Evolutionary conservation across 2,329 filamentous ascomycete genomes (phyloP).

Genomic region (Colletotrichum sp.): DNA sequence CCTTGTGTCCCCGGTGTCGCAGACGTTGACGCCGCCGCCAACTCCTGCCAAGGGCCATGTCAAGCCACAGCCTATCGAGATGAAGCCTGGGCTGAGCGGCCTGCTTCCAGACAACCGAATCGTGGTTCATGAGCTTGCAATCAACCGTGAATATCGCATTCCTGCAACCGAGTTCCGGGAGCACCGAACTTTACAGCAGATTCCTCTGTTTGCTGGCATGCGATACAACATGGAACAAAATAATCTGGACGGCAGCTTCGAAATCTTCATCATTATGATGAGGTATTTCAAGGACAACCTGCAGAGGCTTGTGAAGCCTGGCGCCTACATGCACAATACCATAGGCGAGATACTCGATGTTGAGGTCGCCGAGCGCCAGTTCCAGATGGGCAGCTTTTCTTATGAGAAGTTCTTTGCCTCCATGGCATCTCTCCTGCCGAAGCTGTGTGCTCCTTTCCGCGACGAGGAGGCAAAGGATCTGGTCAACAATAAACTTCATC

Average conservation of each 20-base stretch:
- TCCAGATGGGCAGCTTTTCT: constrained; percentile 74
- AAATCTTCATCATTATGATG: constrained; percentile 73
- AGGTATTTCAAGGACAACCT: constrained; percentile 75
- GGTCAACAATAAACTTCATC: constrained; percentile 63
- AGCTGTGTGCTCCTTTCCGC: constrained; percentile 81
- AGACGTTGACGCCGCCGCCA: constrained; percentile 59
- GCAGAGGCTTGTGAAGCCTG: constrained; percentile 71
- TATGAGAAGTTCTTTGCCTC: constrained; percentile 82
- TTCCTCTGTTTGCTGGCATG: constrained; percentile 61
- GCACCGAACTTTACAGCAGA: constrained; percentile 55
- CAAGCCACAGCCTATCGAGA: constrained; percentile 40
- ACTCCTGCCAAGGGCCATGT: constrained; percentile 49
- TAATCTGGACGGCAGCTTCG: constrained; percentile 67
- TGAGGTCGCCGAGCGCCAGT: constrained; percentile 72
- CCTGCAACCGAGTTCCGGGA: constrained; percentile 65
- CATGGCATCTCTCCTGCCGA: constrained; percentile 76
- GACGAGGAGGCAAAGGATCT: constrained; percentile 77
- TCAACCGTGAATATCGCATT: constrained; percentile 80
- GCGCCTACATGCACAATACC: constrained; percentile 75
- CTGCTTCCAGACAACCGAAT: constrained; percentile 76
- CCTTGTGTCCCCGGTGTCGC: constrained; percentile 45
- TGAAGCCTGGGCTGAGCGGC: constrained; percentile 49
- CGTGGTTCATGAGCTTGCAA: constrained; percentile 79
- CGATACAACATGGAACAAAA: constrained; percentile 70
- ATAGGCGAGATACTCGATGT: constrained; percentile 79